Base-by-base conservation (phyloP, 1,139 yeast genomes). In the Yamadazyma dendronema region DNA sequence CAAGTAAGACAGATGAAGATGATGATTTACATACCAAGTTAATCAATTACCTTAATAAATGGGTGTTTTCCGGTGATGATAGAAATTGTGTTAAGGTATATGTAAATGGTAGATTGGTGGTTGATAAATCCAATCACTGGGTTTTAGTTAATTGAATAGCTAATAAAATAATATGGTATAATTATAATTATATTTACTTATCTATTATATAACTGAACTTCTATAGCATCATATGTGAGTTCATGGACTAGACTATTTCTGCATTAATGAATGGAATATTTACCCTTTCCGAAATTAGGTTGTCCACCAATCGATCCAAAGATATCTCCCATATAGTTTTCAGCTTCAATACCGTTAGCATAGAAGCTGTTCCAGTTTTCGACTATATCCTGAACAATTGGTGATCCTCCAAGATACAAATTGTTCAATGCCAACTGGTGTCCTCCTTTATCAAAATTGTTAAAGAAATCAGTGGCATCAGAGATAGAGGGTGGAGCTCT, bases 11-110 rank as follows among this genome's bases (percentile, higher is more conserved):
- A 3, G 54, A 52, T 24, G 41, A 43, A 9, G 32, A 37, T 14
- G 42, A 46, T 17, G 44, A 42, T 5, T 54, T 49, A 12, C 66
- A 67, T 39, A 66, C 76, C 54, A 66, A 64, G 17, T 27, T 41
- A 14, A 27, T 37, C 16, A 77, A 84, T 56, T 55, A 86, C 36
- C 60, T 90, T 5, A 87, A 87, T 37, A 89, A 88, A 57, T 92
- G 98, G 98, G 67, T 90, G n/a, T 92, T 88, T 56, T 77, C 81
- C 42, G 98, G 97, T 24, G 98, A 92, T 60, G 96, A 92, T 58
- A 73, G 98, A 53, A 92, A 92, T 57, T 81, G 94, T 30, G 54
- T 65, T 11, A 70, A 68, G 38, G 97, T 92, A 11, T 92, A 88
- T 87, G 90, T 90, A 26, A 78, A 80, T 51, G 98, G 98, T 4